Evolutionary conservation across 768 basidiomycete genomes (phyloP).

Genomic region (Coprinopsis marcescibilis): DNA sequence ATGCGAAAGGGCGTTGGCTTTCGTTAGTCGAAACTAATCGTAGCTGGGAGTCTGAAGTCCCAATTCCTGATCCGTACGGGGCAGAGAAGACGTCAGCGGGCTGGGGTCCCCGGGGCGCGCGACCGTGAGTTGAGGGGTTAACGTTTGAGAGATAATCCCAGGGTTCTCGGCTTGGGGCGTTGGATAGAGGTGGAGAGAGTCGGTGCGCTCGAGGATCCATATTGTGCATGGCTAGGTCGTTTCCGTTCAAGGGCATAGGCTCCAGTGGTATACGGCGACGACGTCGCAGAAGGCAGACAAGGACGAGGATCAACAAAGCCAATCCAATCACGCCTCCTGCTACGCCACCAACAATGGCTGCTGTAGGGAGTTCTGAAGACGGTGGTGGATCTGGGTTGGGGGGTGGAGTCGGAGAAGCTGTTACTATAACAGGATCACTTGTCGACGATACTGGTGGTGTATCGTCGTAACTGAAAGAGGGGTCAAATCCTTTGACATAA

Average conservation of each 20-base stretch:
- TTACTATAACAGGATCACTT: too few species aligned
- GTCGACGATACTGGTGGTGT: not conserved
- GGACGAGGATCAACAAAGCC: not conserved
- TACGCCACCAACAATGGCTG: not conserved
- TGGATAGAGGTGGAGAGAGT: too few species aligned
- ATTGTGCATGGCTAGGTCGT: not conserved
- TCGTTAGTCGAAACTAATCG: too few species aligned
- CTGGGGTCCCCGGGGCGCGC: too few species aligned
- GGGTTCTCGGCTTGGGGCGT: too few species aligned
- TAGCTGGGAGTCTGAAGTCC: too few species aligned
- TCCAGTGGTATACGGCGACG: not conserved
- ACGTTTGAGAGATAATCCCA: too few species aligned
- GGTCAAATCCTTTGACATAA: not conserved
- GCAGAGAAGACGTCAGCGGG: too few species aligned
- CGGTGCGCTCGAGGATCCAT: not conserved
- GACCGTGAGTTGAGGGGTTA: too few species aligned
- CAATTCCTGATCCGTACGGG: too few species aligned
- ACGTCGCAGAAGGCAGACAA: not conserved
- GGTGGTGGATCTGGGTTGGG: not conserved
- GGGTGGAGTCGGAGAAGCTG: too few species aligned
- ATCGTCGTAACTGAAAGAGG: constrained; percentile 1
- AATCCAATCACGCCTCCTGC: not conserved
- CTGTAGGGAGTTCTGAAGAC: not conserved
- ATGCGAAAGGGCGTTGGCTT: too few species aligned
- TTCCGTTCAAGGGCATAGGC: not conserved